These are phyloP conservation scores for Globisporangium perplexum DNA, from an alignment of 352 stramenopile species.

Conservation along the genomic window DNA sequence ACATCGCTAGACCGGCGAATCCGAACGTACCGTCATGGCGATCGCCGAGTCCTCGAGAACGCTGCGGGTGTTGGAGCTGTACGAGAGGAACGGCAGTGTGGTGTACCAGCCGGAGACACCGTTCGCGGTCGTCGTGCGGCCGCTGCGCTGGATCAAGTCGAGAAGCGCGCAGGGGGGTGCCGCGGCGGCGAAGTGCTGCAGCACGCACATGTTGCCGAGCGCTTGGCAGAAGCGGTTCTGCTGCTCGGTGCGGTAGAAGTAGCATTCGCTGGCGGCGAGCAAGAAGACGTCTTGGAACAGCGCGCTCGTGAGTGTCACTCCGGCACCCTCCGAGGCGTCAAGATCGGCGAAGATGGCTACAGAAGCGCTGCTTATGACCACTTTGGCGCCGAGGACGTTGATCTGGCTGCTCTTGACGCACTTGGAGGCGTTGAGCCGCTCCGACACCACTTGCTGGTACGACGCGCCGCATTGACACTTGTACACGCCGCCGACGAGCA, in stretches of 20 bases:
- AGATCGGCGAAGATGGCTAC: slow-evolving; percentile 42
- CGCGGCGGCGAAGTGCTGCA: slow-evolving; percentile 83
- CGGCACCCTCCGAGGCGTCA: slow-evolving; percentile 17
- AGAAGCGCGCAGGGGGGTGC: slow-evolving; percentile 71
- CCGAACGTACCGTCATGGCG: slow-evolving; percentile 65
- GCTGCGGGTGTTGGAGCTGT: slow-evolving; percentile 43
- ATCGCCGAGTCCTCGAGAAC: slow-evolving; percentile 69
- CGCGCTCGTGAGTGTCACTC: slow-evolving; percentile 32
- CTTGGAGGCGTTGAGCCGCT: slow-evolving; percentile 21
- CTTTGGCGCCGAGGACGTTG: slow-evolving; percentile 44
- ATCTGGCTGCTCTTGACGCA: slow-evolving; percentile 44
- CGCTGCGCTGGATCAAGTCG: slow-evolving; percentile 58
- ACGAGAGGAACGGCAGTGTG: slow-evolving; percentile 89
- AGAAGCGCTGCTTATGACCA: slow-evolving; percentile 27
- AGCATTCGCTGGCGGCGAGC: slow-evolving; percentile 70
- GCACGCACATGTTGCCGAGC: slow-evolving; percentile 90
- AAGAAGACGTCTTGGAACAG: slow-evolving; percentile 81
- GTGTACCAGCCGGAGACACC: slow-evolving; percentile 54
- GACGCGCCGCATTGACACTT: slow-evolving; percentile 57
- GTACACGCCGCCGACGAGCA: slow-evolving; percentile 11
- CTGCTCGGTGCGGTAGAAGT: slow-evolving; percentile 74
- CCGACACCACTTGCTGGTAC: slow-evolving; percentile 51
- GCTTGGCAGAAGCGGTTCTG: slow-evolving; percentile 80
- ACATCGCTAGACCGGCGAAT: no score
- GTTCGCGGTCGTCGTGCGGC: slow-evolving; percentile 37